Conservation (phyloP, 345 rosid genomes). For the Eucalyptus shirleyi region DNA sequence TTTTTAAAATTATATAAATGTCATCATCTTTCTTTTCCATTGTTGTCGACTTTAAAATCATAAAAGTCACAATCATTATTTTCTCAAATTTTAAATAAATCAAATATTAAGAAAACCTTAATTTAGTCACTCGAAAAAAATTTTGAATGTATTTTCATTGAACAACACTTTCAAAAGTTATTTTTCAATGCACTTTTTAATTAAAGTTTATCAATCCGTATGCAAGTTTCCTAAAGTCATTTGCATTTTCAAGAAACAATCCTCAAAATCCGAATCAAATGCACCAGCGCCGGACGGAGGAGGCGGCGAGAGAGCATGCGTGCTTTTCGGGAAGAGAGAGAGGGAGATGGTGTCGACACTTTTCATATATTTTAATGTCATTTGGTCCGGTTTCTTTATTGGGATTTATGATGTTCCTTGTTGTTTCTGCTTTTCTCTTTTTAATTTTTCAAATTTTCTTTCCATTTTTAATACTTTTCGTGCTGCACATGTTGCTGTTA, state of each 20-base stretch:
- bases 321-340: no score
- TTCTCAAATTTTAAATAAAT: no score
- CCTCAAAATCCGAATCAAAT: not conserved
- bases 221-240: no score
- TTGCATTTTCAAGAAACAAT: not conserved
- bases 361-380: not conserved
- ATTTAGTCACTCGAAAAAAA: no score
- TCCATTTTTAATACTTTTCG: not conserved
- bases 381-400: not conserved
- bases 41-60: fast-evolving
- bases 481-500: not conserved
- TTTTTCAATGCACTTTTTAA: not conserved
- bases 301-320: not conserved
- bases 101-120: no score
- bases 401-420: not conserved
- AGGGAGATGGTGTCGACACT: not conserved
- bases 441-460: not conserved
- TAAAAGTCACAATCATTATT: no score
- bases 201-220: fast-evolving
- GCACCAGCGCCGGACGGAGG: not conserved
- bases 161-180: fast-evolving
- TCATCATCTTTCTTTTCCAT: not conserved
- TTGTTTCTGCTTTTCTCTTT: not conserved
- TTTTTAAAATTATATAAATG: no score
- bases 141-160: not conserved